Evolutionary conservation across 192 early-diverging fungal species (phyloP).

Genomic region (Gamsiella multidivaricata): DNA sequence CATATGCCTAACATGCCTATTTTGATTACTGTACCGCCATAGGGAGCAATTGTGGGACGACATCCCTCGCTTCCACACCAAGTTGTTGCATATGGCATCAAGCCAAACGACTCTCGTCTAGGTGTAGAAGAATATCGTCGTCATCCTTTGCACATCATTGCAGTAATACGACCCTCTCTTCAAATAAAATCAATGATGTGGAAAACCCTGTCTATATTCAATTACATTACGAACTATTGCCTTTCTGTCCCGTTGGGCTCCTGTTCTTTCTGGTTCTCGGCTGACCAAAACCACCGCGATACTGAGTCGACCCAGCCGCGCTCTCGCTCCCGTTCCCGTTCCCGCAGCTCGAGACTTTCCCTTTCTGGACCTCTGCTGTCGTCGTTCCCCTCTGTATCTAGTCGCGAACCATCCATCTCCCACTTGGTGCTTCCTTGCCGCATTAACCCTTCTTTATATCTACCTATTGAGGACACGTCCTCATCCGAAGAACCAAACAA

Average conservation of each 20-base stretch:
- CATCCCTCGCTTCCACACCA: constrained; percentile 25
- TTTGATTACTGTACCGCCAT: neutral
- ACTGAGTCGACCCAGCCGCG: constrained; percentile 31
- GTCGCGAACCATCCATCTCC: neutral
- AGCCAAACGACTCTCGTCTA: neutral
- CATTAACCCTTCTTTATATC: neutral
- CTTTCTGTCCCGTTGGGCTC: constrained; percentile 6
- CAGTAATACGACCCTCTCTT: too few relatives aligned
- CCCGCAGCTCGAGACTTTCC: constrained; percentile 4
- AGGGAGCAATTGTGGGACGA: constrained; percentile 44
- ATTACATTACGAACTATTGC: neutral
- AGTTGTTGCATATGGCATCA: neutral
- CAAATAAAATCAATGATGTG: too few relatives aligned
- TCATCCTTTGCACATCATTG: too few relatives aligned
- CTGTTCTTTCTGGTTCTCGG: constrained; percentile 6
- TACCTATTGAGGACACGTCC: too few relatives aligned
- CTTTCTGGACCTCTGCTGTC: constrained; percentile 15
- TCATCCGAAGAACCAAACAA: too few relatives aligned
- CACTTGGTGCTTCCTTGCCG: neutral
- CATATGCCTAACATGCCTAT: too few relatives aligned
- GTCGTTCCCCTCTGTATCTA: constrained; percentile 16
- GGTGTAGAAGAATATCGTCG: too few relatives aligned
- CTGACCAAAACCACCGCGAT: constrained; percentile 31
- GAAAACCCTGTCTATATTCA: too few relatives aligned
- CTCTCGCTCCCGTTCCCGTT: constrained; percentile 6